Percentiles rank a stretch among this genome's conserved stretches.
Conservation (phyloP, 164 flowering plant genomes). For the Sedum album region DNA sequence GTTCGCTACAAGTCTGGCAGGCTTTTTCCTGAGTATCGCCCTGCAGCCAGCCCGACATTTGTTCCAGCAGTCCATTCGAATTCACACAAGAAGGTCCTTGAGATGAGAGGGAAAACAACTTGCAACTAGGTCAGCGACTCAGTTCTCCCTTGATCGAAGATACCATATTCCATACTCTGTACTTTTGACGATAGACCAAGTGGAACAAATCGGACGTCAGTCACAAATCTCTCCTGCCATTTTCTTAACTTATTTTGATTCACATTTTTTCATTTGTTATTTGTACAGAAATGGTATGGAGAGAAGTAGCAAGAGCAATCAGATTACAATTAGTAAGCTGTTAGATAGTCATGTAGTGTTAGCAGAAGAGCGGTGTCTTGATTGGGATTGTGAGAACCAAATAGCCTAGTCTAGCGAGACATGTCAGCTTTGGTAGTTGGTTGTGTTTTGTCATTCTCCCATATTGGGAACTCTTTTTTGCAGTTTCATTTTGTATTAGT, state of each 20-base stretch:
- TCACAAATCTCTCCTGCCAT: slow-evolving; percentile 1
- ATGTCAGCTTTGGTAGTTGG: slow-evolving; percentile 11
- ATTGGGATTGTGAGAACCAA: not conserved
- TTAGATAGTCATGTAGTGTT: not conserved
- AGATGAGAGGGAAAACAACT: slow-evolving; percentile 53
- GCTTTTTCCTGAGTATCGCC: slow-evolving; percentile 90
- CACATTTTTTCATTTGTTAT: slow-evolving; percentile 4
- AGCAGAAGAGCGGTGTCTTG: not conserved
- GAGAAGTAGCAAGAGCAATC: not conserved
- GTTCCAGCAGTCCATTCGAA: slow-evolving; percentile 73
- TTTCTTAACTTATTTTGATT: not conserved
- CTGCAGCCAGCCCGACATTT: slow-evolving; percentile 93
- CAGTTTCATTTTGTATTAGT: slow-evolving; percentile 24
- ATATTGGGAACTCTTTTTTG: slow-evolving; percentile 50
- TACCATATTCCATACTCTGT: slow-evolving; percentile 21
- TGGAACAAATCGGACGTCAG: not conserved
- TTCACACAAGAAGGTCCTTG: slow-evolving; percentile 83
- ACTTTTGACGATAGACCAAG: slow-evolving; percentile 19
- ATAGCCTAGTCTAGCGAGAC: not conserved
- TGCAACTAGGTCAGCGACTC: slow-evolving; percentile 1
- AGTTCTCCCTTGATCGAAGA: slow-evolving; percentile 1
- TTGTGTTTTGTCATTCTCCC: slow-evolving; percentile 13
- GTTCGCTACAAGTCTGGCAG: slow-evolving; percentile 91
- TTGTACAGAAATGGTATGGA: slow-evolving; percentile 6
- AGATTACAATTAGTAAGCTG: slow-evolving; percentile 1